Conservation (phyloP, 768 basidiomycete genomes). For the Lactifluus subvellereus region DNA sequence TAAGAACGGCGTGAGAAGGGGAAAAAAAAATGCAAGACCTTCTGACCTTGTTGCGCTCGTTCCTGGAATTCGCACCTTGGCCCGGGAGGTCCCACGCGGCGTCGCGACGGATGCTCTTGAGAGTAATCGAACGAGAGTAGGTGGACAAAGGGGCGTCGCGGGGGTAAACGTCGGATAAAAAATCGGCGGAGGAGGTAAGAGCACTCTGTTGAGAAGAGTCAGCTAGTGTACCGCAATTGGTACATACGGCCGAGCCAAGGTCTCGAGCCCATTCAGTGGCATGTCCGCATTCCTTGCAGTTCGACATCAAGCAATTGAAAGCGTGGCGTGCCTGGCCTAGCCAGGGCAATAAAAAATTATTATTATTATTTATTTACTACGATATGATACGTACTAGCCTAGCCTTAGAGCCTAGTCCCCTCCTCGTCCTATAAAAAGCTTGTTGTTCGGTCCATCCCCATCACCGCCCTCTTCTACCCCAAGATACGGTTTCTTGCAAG, state of each 20-base stretch:
- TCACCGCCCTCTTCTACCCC: constrained; percentile 38
- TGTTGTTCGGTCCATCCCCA: constrained; percentile 19
- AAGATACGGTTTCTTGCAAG: constrained; percentile 18
- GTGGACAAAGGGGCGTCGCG: constrained; percentile 29
- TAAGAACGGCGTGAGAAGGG: constrained; percentile 20
- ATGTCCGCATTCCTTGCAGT: constrained; percentile 20
- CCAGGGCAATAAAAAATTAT: not conserved
- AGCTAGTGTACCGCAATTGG: constrained; percentile 61
- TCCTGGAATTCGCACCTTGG: constrained; percentile 58
- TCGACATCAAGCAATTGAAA: constrained; percentile 8
- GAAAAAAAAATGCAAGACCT: constrained; percentile 26
- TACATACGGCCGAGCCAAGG: constrained; percentile 45
- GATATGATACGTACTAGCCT: too few relatives aligned
- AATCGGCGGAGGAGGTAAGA: constrained; percentile 44
- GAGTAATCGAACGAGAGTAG: constrained; percentile 30
- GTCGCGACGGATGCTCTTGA: constrained; percentile 45
- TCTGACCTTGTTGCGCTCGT: constrained; percentile 54
- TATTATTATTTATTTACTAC: not conserved
- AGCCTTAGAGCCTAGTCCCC: not conserved
- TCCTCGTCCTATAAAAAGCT: constrained; percentile 16
- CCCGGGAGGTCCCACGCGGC: constrained; percentile 59
- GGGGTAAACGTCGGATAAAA: constrained; percentile 32
- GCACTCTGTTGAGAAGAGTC: constrained; percentile 53
- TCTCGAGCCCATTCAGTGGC: constrained; percentile 20
- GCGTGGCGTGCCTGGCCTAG: not conserved